Evolutionary conservation across 2,329 filamentous ascomycete genomes (phyloP), one percentile per base, ranked within the genome.

Genomic region (Blumeriella jaapii): DNA sequence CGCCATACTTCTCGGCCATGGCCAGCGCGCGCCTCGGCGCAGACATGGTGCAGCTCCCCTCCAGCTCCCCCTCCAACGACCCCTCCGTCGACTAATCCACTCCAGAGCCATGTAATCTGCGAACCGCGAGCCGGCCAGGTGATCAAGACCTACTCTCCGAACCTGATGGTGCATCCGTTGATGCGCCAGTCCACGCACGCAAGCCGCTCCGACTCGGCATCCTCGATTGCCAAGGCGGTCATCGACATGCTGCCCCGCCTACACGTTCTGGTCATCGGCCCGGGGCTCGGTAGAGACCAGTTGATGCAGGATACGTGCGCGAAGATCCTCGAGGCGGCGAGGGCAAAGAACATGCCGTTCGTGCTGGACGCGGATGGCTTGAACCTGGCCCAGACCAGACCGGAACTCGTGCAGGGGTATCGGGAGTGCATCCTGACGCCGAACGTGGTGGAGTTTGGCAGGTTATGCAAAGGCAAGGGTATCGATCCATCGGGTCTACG

Each of bases 1-100:
- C 91, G 39, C 91, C 91, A 9, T 98, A 94, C 63, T 98, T 98
- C 62, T 95, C 89, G 13, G 87, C 89, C 46, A 95, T 95, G 77
- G 91, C 91, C 9, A 94, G 85, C 47, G 91, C 91, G 29, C 76
- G 82, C 53, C 63, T 96, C 39, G 91, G 89, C 4, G 85, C 80
- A 53, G 86, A 94, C 54, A 83, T 94, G 83, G 85, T 89, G 67
- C 36, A 61, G 31, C 15, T 25, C 18, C 16, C 14, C 15, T 19
- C 27, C 15, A 11, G 34, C 10, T 17, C 12, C 34, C 22, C 12
- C 17, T 20, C 24, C 31, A 6, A n/a, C n/a, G n/a, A n/a, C n/a
- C n/a, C n/a, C 34, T 22, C 30, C 33, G 29, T 34, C 29, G 10
- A 4, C 17, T 16, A 7, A 14, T 7, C 7, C 25, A 36, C 18